Base-by-base conservation (phyloP, 169 alveolate species). In the Cryptosporidium baileyi region DNA sequence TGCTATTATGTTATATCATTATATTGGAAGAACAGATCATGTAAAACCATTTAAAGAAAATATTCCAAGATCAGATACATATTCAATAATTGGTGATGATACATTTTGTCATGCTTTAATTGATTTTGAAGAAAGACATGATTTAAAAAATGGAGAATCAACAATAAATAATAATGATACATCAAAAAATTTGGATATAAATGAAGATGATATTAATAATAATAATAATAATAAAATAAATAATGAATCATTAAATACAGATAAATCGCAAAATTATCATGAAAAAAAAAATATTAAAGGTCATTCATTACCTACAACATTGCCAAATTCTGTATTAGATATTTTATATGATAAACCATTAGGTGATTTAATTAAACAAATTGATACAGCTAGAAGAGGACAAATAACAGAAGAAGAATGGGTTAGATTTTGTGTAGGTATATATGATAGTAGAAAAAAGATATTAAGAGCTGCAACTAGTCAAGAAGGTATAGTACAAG, bases 401-500 rank as follows among this genome's bases (percentile, higher is more conserved):
- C 85, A 74, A 57, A 57, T 74, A 19, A 74, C 85, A 49, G 85
- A 74, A 28, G 85, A 74, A 40, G 85, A 74, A 26, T 74, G 85
- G 85, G 59, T 74, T 34, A 30, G 85, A 57, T 74, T 74, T 54
- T 74, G 65, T 19, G 85, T 74, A 36, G 85, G 85, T 8, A 74
- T 74, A 13, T 74, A 74, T 51, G 85, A 74, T 38, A 74, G 74
- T 54, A 51, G 85, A 32, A 74, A 74, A 44, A 74, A 74, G 59
- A 74, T 74, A 17, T 22, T 74, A 36, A 60, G 85, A 32, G 85
- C 85, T 19, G 85, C 85, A 19, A 38, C 85, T 38, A 74, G 85
- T 54, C 95, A 93, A 61, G 95, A 93, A 59, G 92, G 96, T 60
- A 91, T 93, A 24, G 90, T 93, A 52, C 91, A 88, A 61, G 94